A percentile compares a stretch with the other conserved stretches of the same genome.
These are phyloP conservation scores for Arctium minus DNA, from an alignment of 129 eudicot genomes.

Conservation along the genomic window DNA sequence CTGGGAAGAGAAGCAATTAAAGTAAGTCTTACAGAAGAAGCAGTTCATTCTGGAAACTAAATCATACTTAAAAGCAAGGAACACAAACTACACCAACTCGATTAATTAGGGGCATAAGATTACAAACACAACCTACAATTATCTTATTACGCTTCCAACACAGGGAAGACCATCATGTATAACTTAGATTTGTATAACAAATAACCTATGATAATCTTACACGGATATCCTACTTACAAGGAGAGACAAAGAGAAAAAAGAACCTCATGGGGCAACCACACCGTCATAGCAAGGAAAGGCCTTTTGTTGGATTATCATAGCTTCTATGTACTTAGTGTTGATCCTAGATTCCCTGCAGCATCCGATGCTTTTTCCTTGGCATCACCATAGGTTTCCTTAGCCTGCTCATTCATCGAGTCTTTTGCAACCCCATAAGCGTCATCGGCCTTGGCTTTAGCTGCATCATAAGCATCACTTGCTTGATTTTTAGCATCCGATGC, in stretches of 20 bases:
- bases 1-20: constrained; percentile 11
- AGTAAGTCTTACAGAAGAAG: not conserved
- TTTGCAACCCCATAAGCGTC: constrained; percentile 24
- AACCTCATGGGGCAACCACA: not conserved
- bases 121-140: not conserved
- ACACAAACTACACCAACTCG: not conserved
- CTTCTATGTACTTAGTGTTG: constrained; percentile 16
- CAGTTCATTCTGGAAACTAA: not conserved
- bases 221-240: not conserved
- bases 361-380: constrained; percentile 53
- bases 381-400: constrained; percentile 32
- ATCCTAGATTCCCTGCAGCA: constrained; percentile 47
- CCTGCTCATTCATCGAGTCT: constrained; percentile 17
- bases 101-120: not conserved
- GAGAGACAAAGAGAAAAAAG: constrained; percentile 16
- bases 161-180: not conserved
- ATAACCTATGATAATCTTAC: not conserved
- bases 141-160: constrained; percentile 13
- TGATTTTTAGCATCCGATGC: constrained; percentile 27
- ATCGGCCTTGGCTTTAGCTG: constrained; percentile 14
- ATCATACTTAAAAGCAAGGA: not conserved
- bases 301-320: constrained; percentile 5
- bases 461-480: constrained; percentile 26
- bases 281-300: not conserved
- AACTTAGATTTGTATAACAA: constrained; percentile 8